Base-by-base conservation (phyloP, 208 protist species). In the Spongospora subterranea region DNA sequence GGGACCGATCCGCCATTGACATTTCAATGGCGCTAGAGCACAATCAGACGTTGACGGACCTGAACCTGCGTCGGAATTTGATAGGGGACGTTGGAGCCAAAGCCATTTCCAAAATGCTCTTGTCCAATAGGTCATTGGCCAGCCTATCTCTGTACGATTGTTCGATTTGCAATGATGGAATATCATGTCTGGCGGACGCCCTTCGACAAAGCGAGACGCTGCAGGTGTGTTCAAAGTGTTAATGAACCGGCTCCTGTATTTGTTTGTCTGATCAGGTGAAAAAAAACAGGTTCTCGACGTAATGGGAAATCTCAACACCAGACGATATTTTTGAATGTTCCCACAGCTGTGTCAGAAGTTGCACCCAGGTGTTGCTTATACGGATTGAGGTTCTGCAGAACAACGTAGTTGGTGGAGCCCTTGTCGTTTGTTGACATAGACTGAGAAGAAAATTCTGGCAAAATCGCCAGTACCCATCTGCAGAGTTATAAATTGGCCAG, bases 41-140 rank as follows among this genome's bases (percentile, higher is more conserved):
- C 40, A 82, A 82, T 43, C 6, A 82, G n/a, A 43, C 40, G 6
- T 43, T 82, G 13, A n/a, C 40, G 17, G 35, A 20, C n/a, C n/a
- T 82, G 35, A n/a, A 82, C n/a, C 71, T 82, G n/a, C 6, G n/a
- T 40, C 40, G n/a, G n/a, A 82, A 82, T 82, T 43, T 43, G n/a
- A 82, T 82, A 20, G 71, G 71, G 17, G 71, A 82, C n/a, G 35
- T 82, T 82, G 71, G 71, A 35, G 71, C 71, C 71, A 35, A 82
- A 82, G 71, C 71, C 6, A 40, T 82, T 20, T 82, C 35, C 11
- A 6, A 39, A 6, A 82, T 82, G 71, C 6, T 82, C 13, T 35
- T 43, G 35, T 6, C 35, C 71, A 82, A 82, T 82, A 82, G 17
- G n/a, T 40, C 71, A 20, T 43, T 82, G 71, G 40, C n/a, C 6